phyloP scores from a whole-genome alignment of 495 filamentous ascomycete genomes.

The Lepidopterella palustris region DNA sequence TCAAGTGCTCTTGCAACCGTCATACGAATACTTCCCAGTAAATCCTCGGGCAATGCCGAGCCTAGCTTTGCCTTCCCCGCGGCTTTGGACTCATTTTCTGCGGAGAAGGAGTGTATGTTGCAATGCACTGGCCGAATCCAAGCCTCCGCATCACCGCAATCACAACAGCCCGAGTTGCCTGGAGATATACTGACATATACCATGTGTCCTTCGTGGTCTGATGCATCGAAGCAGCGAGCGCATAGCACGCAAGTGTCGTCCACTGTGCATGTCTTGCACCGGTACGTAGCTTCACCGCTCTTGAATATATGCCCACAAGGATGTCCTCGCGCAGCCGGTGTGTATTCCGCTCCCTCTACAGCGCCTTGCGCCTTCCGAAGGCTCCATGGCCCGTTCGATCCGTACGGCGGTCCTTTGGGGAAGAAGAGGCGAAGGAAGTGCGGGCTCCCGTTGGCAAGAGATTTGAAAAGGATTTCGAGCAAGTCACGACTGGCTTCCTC shows the following conservation, averaged over 20 bases:
- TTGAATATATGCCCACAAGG: slow-evolving; percentile 98
- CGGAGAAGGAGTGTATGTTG: slow-evolving; percentile 74
- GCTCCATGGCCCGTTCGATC: slow-evolving; percentile 54
- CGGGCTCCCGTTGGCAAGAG: slow-evolving; percentile 63
- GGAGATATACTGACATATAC: slow-evolving; percentile 78
- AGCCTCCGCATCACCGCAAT: slow-evolving; percentile 91
- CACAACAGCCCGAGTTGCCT: slow-evolving; percentile 92
- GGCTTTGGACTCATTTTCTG: slow-evolving; percentile 40
- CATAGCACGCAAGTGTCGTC: slow-evolving; percentile 50
- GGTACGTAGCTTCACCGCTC: slow-evolving; percentile 83
- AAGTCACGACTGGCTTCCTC: slow-evolving; percentile 61
- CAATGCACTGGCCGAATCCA: slow-evolving; percentile 86
- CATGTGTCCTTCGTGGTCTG: slow-evolving; percentile 89
- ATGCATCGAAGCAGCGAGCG: slow-evolving; percentile 75
- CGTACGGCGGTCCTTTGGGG: slow-evolving; percentile 58
- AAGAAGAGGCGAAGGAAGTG: slow-evolving; percentile 74
- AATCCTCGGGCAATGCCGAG: slow-evolving; percentile 58
- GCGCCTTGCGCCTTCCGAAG: slow-evolving; percentile 83
- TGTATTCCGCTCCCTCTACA: slow-evolving; percentile 89
- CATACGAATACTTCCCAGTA: slow-evolving; percentile 66
- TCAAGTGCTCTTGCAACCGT: slow-evolving; percentile 82
- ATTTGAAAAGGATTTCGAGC: slow-evolving; percentile 74
- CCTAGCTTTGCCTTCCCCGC: slow-evolving; percentile 61
- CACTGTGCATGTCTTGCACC: slow-evolving; percentile 86
- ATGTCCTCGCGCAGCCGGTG: slow-evolving; percentile 82